phyloP scores from a whole-genome alignment of 2,329 filamentous ascomycete species.

The Microdochium bolleyi region DNA sequence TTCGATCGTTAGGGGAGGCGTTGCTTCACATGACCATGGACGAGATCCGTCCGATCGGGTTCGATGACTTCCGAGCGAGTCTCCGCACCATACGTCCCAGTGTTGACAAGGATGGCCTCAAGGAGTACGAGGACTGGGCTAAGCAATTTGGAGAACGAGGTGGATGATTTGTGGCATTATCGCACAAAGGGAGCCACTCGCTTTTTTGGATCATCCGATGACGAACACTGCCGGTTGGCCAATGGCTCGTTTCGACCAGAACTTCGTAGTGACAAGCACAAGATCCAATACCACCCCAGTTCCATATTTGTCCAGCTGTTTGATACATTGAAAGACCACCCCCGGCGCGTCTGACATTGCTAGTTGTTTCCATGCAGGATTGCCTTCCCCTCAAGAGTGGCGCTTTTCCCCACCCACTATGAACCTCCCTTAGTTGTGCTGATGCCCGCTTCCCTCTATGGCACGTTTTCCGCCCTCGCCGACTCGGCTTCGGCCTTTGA shows the following conservation, averaged over 20 bases:
- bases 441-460: too few species aligned
- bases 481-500: not conserved
- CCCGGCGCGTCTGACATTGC: too few species aligned
- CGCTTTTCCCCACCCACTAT: not conserved
- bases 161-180: conserved; percentile 39
- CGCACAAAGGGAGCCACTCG: not conserved
- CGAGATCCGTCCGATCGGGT: conserved; percentile 78
- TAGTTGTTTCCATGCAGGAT: too few species aligned
- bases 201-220: conserved; percentile 7
- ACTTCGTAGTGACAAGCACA: too few species aligned
- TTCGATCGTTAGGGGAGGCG: conserved; percentile 83
- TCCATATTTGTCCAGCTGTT: too few species aligned
- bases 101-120: conserved; percentile 76
- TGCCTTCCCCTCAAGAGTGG: not conserved
- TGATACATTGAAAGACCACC: too few species aligned
- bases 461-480: not conserved
- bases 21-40: conserved; percentile 89
- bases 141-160: conserved; percentile 87
- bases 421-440: too few species aligned
- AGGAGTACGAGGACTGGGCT: conserved; percentile 92
- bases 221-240: conserved; percentile 5
- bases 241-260: conserved; percentile 5
- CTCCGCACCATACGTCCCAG: conserved; percentile 80
- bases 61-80: conserved; percentile 78
- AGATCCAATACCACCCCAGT: too few species aligned